phyloP scores from a whole-genome alignment of 2,329 filamentous ascomycete species.

The Ascochyta fabae region DNA sequence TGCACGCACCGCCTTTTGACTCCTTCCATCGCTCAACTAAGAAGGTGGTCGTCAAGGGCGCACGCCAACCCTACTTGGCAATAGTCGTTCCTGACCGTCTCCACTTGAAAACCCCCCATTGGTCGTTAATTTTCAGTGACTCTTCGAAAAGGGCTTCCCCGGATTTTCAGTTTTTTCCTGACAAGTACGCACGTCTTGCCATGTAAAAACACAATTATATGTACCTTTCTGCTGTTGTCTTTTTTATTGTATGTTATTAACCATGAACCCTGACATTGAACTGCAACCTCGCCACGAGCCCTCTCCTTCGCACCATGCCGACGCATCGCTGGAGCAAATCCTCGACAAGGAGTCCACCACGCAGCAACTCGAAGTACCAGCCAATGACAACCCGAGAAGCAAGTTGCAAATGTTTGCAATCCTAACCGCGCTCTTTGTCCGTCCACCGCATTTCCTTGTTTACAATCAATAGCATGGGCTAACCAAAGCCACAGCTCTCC shows the following conservation, averaged over 20 bases:
- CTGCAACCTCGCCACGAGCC: background rate
- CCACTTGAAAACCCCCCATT: background rate
- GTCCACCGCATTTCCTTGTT: conserved; percentile 7
- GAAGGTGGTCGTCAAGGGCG: conserved; percentile 18
- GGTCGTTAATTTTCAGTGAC: background rate
- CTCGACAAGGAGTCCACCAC: background rate
- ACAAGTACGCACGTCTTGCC: background rate
- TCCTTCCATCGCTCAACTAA: background rate
- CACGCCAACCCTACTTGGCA: conserved; percentile 10
- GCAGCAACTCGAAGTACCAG: background rate
- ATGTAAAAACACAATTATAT: background rate
- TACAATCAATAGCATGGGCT: background rate
- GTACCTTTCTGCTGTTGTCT: background rate
- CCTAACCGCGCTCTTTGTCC: conserved; percentile 42
- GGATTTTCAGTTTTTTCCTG: background rate
- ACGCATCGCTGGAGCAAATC: conserved; percentile 3
- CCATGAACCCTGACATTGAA: conserved; percentile 8
- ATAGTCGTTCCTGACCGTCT: background rate
- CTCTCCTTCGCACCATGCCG: background rate
- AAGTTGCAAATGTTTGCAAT: conserved; percentile 38
- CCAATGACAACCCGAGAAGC: conserved; percentile 28
- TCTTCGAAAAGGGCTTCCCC: conserved; percentile 12
- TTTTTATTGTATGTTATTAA: background rate
- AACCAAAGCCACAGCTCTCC: conserved; percentile 34
- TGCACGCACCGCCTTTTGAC: background rate